Evolutionary conservation across 352 stramenopile species (phyloP), one percentile per base, ranked within the genome.

Genomic region (Detonula confervacea): DNA sequence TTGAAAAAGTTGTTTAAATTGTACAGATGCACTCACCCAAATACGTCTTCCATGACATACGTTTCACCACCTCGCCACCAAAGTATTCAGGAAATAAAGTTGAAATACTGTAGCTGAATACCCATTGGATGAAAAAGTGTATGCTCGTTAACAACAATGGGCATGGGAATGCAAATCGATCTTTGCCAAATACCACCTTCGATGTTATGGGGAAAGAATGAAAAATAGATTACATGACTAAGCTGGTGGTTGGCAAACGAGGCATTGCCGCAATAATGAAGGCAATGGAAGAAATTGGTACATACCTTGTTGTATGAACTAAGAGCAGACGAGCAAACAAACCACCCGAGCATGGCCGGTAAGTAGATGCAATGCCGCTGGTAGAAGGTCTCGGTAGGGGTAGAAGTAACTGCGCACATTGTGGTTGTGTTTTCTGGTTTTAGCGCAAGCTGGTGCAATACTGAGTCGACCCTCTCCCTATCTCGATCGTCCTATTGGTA

Each of bases 121-220:
- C 54, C 86, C 86, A 94, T 83, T 94, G 89, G 0, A 91, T 63
- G 16, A 73, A 67, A 71, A 94, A 94, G 65, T 94, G 89, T 49
- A 94, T 72, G 25, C 68, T 87, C 9, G 89, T 94, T 39, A 93
- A 72, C 25, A 93, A 64, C 18, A 93, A 66, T 20, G 89, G 89
- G 64, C 84, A 92, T 1, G 89, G 89, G 64, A 93, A 94, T 27
- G 56, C 56, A 65, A 84, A 74, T 49, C 90, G 77, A 61, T 70
- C 72, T 49, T 78, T 42, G 35, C 87, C 87, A 85, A 93, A 92
- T 59, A 93, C 71, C 74, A 81, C 77, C 74, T 91, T 77, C 29
- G 7, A 2, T 3, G n/a, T n/a, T 57, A 46, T 35, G 33, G 35
- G 47, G 37, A 18, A 35, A 14, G 47, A 64, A n/a, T n/a, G n/a